Base-by-base conservation (phyloP, 2,329 filamentous ascomycete species). In the Calonectria pseudoreteaudii region DNA sequence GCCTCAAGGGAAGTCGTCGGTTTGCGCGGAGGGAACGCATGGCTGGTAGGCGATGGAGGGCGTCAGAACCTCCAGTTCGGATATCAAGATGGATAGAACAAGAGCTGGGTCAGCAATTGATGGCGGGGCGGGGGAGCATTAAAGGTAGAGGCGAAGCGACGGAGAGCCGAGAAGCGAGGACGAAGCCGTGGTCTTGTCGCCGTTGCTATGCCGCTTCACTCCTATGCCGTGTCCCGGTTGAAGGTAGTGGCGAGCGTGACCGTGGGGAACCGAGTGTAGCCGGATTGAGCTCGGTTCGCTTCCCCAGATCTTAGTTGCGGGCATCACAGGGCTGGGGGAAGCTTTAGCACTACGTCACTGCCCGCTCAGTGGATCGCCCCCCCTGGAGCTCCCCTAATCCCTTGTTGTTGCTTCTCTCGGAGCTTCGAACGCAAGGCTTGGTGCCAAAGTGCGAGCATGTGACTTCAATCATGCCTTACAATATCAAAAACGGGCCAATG, bases 21-120 rank as follows among this genome's bases (percentile, higher is more conserved):
- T 86, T 87, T 66, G 87, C 85, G 78, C 89, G 87, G 80, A 91
- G 85, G 76, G 90, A 89, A 80, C 90, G 88, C 90, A 92, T 92
- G 31, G 78, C 84, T 81, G 73, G 68, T 50, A 62, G 67, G 36
- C 68, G 38, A 52, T 64, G 36, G 64, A 53, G 56, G 58, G 68
- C 52, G 62, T 65, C 38, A 31, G 60, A 65, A 38, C 60, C 30
- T 49, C 26, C 18, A 20, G 38, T 13, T 47, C 0, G 30, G 38
- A 41, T 41, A 28, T 26, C 23, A 62, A 13, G 41, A 16, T 18
- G 31, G 56, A 28, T 41, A 34, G 16, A 26, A 20, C 20, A 28
- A 28, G 23, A 28, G 36, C 56, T 6, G 34, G 34, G 23, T 41
- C 56, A 41, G 34, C 60, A 49, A 68, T 50, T 26, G 30, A 13